Base-by-base conservation (phyloP, 2,329 filamentous ascomycete genomes). In the Cytospora leucostoma region DNA sequence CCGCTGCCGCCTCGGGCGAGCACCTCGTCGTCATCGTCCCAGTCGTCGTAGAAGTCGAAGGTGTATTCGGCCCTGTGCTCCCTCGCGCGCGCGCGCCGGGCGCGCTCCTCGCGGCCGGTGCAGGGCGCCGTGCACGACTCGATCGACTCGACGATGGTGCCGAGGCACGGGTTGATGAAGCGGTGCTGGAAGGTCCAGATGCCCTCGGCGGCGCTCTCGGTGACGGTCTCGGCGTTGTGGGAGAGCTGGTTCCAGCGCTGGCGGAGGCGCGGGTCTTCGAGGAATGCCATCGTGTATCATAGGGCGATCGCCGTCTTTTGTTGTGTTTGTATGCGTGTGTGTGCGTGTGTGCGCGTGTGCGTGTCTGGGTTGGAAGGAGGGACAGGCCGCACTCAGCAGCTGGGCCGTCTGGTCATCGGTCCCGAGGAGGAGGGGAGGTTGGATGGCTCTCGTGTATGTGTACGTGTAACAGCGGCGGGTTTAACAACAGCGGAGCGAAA, bases 1-100 rank as follows among this genome's bases (percentile, higher is more conserved):
- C 62, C 66, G 21, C 40, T 54, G 27, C 27, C 27, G 27, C 27
- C 27, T 4, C 40, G 54, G 58, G 64, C 64, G 6, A 66, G 53
- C 19, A 63, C 70, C 17, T 78, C 76, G 60, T 82, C 79, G 56
- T 85, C 83, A 61, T 84, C 81, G 66, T 97, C 92, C 94, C 94
- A 68, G 60, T 97, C 94, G 76, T 97, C 94, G 78, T 98, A 98
- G 74, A 98, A 98, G 75, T 97, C 94, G 74, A 98, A 98, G 71
- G 86, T 93, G 70, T 90, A 86, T 76, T 97, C 93, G 34, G 93
- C 90, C 58, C 87, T 77, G 2, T 83, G 79, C 21, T 84, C 83
- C 52, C 89, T 84, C 70, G 92, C 87, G 66, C 88, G 81, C 53
- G 80, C 77, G 62, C 91, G 86, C 35, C 91, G 87, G 56, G 87